These are phyloP conservation scores for Macaranga tanarius DNA, from an alignment of 441 rosid genomes.

Conservation along the genomic window DNA sequence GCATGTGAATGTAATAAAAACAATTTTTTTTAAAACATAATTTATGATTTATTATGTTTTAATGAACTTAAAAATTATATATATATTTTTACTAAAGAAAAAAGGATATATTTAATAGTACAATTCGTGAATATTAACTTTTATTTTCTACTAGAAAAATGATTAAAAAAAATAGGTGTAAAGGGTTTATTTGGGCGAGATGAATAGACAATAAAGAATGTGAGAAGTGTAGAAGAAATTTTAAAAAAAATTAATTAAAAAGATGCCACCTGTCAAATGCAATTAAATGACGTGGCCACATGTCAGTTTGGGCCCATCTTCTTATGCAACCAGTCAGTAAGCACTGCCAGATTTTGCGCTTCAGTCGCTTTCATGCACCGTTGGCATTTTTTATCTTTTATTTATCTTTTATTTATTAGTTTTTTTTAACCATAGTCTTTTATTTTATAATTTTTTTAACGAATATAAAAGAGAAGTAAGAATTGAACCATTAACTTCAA, in stretches of 20 bases:
- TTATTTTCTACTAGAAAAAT: not conserved
- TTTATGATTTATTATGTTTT: no score
- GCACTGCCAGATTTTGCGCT: slow-evolving; percentile 17
- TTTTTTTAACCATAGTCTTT: no score
- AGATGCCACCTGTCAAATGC: slow-evolving; percentile 32
- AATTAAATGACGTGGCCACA: slow-evolving; percentile 34
- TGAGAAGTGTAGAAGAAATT: slow-evolving; percentile 32
- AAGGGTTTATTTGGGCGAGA: not conserved
- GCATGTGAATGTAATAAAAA: no score
- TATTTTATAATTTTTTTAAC: no score
- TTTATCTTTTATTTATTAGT: not conserved
- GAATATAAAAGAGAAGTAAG: no score
- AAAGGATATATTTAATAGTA: no score
- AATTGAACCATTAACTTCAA: no score
- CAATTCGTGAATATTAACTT: no score
- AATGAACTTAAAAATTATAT: no score
- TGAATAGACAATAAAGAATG: not conserved
- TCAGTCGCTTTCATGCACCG: slow-evolving; percentile 24
- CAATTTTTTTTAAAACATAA: no score
- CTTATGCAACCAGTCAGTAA: not conserved
- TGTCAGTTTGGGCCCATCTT: slow-evolving; percentile 29
- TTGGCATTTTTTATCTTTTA: slow-evolving; percentile 13
- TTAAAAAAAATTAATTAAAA: not conserved
- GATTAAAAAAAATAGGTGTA: not conserved
- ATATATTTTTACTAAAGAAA: no score